Evolutionary conservation across 176 grass and related monocot species (phyloP).

Genomic region (Bonia amplexicaulis): DNA sequence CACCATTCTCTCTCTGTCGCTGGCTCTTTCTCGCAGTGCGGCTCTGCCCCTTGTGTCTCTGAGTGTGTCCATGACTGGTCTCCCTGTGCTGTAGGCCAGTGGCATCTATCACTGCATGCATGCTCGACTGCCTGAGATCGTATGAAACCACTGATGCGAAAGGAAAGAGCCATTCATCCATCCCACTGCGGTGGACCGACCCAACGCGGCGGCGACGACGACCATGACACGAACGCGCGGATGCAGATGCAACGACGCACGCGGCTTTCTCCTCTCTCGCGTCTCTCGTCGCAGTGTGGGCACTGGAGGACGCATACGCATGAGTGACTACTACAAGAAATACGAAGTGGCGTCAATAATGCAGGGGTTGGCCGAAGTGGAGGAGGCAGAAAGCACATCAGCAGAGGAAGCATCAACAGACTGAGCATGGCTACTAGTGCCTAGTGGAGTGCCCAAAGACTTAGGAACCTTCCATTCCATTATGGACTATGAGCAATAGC

Average conservation of each 20-base stretch:
- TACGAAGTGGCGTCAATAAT: neutral
- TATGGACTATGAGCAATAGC: neutral
- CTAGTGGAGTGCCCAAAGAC: neutral
- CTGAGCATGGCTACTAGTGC: neutral
- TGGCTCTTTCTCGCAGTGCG: no score
- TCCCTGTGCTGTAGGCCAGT: neutral
- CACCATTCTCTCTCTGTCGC: no score
- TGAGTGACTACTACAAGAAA: no score
- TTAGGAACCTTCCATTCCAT: neutral
- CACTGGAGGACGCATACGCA: no score
- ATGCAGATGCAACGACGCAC: neutral
- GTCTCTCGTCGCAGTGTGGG: no score
- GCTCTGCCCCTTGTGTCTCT: no score
- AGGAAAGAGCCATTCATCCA: neutral
- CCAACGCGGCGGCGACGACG: neutral
- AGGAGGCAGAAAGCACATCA: neutral
- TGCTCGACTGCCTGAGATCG: neutral
- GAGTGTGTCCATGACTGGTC: neutral
- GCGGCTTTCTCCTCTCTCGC: neutral
- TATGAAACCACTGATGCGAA: neutral
- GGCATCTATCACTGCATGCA: neutral
- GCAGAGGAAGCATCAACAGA: neutral
- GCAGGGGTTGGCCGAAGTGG: neutral
- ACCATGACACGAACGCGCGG: neutral
- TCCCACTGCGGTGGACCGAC: no score